phyloP scores from a whole-genome alignment of 2,329 filamentous ascomycete genomes.

The Phyllosticta paracitricarpa region DNA sequence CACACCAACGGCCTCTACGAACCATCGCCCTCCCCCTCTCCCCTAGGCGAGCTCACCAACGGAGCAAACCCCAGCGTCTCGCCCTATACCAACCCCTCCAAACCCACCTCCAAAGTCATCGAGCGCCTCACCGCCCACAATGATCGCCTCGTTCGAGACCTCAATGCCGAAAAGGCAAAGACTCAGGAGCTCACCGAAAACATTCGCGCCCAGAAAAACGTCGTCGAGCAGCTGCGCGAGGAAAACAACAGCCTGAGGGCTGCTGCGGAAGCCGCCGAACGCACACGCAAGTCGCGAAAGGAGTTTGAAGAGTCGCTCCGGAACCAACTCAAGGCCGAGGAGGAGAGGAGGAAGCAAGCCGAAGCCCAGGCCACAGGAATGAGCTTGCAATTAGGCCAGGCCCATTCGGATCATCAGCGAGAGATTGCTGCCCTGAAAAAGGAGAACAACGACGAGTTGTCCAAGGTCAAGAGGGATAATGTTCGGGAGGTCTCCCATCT shows the following conservation, averaged over 20 bases:
- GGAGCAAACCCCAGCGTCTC: neutral
- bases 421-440: conserved; percentile 4
- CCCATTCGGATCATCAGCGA: neutral
- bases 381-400: conserved; percentile 7
- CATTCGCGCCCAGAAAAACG: conserved; percentile 55
- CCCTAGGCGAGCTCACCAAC: conserved; percentile 2
- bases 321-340: conserved; percentile 6
- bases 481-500: conserved; percentile 1
- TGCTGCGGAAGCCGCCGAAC: conserved; percentile 1
- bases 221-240: conserved; percentile 45
- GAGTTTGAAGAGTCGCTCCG: conserved; percentile 7
- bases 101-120: conserved; percentile 33
- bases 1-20: conserved; percentile 6
- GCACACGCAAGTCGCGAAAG: conserved; percentile 4
- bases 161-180: conserved; percentile 23
- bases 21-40: neutral
- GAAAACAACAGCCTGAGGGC: conserved; percentile 8
- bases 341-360: conserved; percentile 7
- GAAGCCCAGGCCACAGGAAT: conserved; percentile 7
- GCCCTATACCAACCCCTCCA: conserved; percentile 8
- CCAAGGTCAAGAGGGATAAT: neutral
- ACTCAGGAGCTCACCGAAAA: conserved; percentile 57
- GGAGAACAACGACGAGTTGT: conserved; percentile 4
- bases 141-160: conserved; percentile 59
- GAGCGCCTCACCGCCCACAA: conserved; percentile 69